Evolutionary conservation across 2,329 filamentous ascomycete genomes (phyloP), one percentile per base, ranked within the genome.

Genomic region (Fusarium sp.): DNA sequence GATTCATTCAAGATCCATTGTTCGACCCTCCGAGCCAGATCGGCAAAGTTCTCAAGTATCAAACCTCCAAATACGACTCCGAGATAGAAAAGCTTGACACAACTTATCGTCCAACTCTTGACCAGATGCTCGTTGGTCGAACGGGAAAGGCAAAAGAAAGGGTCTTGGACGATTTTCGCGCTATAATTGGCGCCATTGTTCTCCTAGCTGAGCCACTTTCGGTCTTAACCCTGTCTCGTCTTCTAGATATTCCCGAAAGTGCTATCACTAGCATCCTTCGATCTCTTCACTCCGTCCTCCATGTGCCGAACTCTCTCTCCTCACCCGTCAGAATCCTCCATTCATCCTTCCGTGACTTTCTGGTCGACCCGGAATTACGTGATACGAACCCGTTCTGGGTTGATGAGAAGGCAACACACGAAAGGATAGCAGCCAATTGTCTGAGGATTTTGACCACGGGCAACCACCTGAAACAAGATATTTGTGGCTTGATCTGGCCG

Each of bases 291-390:
- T 70, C 72, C 0, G 64, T 74, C 0, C 30, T 73, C 0, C 44
- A 52, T 11, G 18, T 69, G 15, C 65, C 60, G 1, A 7, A 1
- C 0, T 47, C 44, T 3, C 1, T 18, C 1, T 15, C n/a, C 2
- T 2, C 9, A 0, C 64, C 68, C 0, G 7, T 74, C 6, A 44
- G 68, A 9, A 11, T 72, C 3, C 11, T 73, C 1, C 72, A 74
- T n/a, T 4, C 71, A 0, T 82, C 80, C 0, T 83, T 83, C 50
- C 77, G 76, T 16, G 80, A 83, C 57, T 81, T 82, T 70, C 76
- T 84, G 2, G 28, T 80, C 4, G 73, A 81, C 58, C 50, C 66
- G 1, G 59, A 73, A 13, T 78, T 75, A 60, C 62, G 65, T 4
- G 64, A 41, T 0, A 70, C 40, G n/a, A 75, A 76, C 36, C 65